Evolutionary conservation across 139 green algal species (phyloP).

Genomic region (Chlorella vulgaris): DNA sequence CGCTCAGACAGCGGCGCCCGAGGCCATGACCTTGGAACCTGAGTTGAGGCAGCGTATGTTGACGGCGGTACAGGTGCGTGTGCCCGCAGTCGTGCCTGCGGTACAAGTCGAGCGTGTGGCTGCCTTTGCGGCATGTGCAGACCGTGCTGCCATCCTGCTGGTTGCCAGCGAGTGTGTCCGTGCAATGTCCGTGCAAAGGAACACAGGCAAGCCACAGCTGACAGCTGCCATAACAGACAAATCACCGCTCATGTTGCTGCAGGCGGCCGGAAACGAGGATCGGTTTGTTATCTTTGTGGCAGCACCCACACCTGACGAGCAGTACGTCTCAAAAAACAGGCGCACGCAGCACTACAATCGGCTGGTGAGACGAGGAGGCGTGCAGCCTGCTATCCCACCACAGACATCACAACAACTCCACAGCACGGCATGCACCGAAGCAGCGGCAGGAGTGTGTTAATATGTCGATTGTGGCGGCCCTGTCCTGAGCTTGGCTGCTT

Average conservation of each 20-base stretch:
- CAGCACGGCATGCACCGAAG: too few relatives aligned
- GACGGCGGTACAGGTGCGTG: slow-evolving; percentile 17
- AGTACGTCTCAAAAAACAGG: slow-evolving; percentile 4
- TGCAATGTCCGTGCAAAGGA: too few relatives aligned
- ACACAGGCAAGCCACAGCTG: too few relatives aligned
- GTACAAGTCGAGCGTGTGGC: too few relatives aligned
- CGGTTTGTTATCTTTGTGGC: slow-evolving; percentile 28
- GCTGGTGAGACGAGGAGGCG: slow-evolving; percentile 1
- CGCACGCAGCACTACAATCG: slow-evolving; percentile 36
- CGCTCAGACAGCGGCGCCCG: slow-evolving; percentile 20
- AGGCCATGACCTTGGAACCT: slow-evolving; percentile 24
- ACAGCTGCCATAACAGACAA: neutral
- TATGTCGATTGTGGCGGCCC: too few relatives aligned
- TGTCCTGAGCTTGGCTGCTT: too few relatives aligned
- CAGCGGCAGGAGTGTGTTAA: neutral
- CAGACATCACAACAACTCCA: too few relatives aligned
- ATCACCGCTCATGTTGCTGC: neutral
- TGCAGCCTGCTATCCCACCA: neutral
- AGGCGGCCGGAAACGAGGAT: neutral
- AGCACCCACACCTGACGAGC: slow-evolving; percentile 21
- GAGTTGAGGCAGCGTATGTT: slow-evolving; percentile 17
- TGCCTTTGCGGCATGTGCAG: too few relatives aligned
- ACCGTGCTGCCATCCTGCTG: too few relatives aligned
- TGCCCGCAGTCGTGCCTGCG: too few relatives aligned
- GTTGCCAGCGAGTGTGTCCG: too few relatives aligned